A percentile compares a stretch with the other conserved stretches of the same genome.
Conservation (phyloP, 2,329 filamentous ascomycete species). For the Penicillium sp. region DNA sequence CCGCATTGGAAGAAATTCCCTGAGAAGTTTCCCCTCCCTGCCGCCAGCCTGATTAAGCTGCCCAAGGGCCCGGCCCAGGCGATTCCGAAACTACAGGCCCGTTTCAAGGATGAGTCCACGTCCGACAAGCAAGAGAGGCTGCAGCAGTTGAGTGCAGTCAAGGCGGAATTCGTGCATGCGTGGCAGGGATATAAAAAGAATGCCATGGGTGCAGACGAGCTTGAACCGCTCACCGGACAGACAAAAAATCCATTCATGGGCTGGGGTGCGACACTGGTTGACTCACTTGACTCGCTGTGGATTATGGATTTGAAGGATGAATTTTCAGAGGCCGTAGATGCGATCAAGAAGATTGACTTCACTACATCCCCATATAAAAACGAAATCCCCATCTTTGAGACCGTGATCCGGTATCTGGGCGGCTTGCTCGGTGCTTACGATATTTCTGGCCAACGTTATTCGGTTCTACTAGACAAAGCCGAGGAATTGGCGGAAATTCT, state of each 20-base stretch:
- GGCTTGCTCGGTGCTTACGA: slow-evolving; percentile 87
- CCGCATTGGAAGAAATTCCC: slow-evolving; percentile 74
- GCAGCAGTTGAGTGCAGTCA: slow-evolving; percentile 68
- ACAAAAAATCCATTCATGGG: slow-evolving; percentile 83
- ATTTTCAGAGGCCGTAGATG: slow-evolving; percentile 76
- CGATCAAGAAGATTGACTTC: slow-evolving; percentile 78
- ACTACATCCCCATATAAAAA: slow-evolving; percentile 64
- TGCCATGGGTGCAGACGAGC: slow-evolving; percentile 86
- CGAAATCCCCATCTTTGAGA: slow-evolving; percentile 90
- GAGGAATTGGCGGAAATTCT: slow-evolving; percentile 78
- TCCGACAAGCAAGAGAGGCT: slow-evolving; percentile 65
- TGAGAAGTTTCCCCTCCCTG: slow-evolving; percentile 77
- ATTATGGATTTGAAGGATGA: slow-evolving; percentile 80
- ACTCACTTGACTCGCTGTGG: slow-evolving; percentile 82
- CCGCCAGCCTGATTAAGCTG: slow-evolving; percentile 72
- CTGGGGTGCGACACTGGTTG: slow-evolving; percentile 87
- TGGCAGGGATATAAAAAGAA: slow-evolving; percentile 81
- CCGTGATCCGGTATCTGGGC: slow-evolving; percentile 87
- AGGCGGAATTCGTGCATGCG: slow-evolving; percentile 72
- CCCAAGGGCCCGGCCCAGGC: slow-evolving; percentile 71
- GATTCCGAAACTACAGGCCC: slow-evolving; percentile 77
- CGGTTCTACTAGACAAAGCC: slow-evolving; percentile 74
- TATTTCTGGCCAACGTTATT: slow-evolving; percentile 72
- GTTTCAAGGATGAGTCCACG: slow-evolving; percentile 68
- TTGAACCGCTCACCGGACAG: slow-evolving; percentile 71